Evolutionary conservation across 1,284 basidiomycete genomes (phyloP).

Genomic region (Sutorius eximius): DNA sequence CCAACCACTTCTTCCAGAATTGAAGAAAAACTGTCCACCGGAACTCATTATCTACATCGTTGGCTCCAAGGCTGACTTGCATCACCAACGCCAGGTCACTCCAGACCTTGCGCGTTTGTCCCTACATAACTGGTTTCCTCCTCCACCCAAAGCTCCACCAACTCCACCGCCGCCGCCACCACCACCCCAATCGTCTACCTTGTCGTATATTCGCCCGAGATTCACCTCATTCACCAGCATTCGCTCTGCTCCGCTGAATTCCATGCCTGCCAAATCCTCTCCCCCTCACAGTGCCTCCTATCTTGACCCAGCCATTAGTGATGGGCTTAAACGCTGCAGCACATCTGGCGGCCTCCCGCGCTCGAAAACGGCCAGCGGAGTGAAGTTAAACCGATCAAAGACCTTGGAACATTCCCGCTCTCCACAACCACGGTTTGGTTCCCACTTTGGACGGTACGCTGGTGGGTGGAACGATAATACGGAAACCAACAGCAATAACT

Average conservation of each 20-base stretch:
- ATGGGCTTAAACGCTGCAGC: slow-evolving; percentile 48
- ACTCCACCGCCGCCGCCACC: slow-evolving; percentile 48
- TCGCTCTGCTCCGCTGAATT: slow-evolving; percentile 52
- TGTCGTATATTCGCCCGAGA: slow-evolving; percentile 82
- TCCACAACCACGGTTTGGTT: slow-evolving; percentile 55
- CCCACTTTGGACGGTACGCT: slow-evolving; percentile 49
- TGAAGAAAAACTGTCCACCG: slow-evolving; percentile 82
- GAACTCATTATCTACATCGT: slow-evolving; percentile 92
- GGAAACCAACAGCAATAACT: slow-evolving; percentile 63
- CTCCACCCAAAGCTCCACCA: slow-evolving; percentile 65
- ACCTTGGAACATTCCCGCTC: slow-evolving; percentile 44
- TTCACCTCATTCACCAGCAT: slow-evolving; percentile 80
- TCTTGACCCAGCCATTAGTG: slow-evolving; percentile 47
- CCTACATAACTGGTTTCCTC: slow-evolving; percentile 83
- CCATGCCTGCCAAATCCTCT: slow-evolving; percentile 40
- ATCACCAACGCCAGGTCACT: slow-evolving; percentile 68
- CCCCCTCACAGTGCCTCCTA: slow-evolving; percentile 53
- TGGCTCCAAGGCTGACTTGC: slow-evolving; percentile 85
- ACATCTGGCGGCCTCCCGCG: slow-evolving; percentile 46
- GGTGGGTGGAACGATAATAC: slow-evolving; percentile 54
- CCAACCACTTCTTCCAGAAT: slow-evolving; percentile 51
- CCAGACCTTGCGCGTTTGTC: slow-evolving; percentile 77
- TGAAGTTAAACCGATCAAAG: slow-evolving; percentile 46
- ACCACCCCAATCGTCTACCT: slow-evolving; percentile 60
- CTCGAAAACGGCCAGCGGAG: slow-evolving; percentile 33